phyloP scores from a whole-genome alignment of 306 rosid genomes.

The Ammopiptanthus mongolicus region DNA sequence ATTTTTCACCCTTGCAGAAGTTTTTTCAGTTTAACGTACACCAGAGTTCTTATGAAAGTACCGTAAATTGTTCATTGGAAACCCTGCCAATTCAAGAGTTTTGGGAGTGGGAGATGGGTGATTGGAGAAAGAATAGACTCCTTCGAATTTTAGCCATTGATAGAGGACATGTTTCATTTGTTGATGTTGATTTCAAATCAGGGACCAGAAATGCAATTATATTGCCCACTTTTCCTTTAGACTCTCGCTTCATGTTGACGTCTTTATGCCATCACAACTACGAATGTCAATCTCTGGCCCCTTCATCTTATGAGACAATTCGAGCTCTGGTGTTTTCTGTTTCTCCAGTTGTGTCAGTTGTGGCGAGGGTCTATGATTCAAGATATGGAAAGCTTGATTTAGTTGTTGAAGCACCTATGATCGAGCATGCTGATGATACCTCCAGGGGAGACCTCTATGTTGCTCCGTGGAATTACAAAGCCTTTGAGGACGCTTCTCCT shows the following conservation, averaged over 20 bases:
- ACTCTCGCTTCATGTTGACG: conserved; percentile 75
- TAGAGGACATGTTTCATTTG: conserved; percentile 64
- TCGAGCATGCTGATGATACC: conserved; percentile 35
- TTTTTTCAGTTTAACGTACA: conserved; percentile 65
- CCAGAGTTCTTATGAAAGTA: conserved; percentile 33
- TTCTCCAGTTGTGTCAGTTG: conserved; percentile 58
- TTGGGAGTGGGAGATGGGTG: conserved; percentile 99
- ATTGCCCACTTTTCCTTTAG: conserved; percentile 91
- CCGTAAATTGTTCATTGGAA: conserved; percentile 54
- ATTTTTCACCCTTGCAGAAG: conserved; percentile 34
- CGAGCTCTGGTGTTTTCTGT: conserved; percentile 78
- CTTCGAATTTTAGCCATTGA: conserved; percentile 86
- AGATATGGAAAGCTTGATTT: conserved; percentile 47
- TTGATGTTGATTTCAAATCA: conserved; percentile 67
- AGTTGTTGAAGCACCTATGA: conserved; percentile 62
- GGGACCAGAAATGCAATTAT: conserved; percentile 51
- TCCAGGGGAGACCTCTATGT: conserved; percentile 68
- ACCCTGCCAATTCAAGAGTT: conserved; percentile 52
- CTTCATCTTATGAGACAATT: conserved; percentile 59
- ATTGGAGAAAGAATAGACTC: conserved; percentile 84
- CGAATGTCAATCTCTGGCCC: conserved; percentile 48
- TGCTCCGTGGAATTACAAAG: conserved; percentile 82
- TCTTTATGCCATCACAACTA: conserved; percentile 42
- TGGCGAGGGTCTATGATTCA: conserved; percentile 67
- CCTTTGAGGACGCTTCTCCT: conserved; percentile 77